Percentiles rank a stretch among this genome's conserved stretches.
These are phyloP conservation scores for Phytophthora brassicae DNA, from an alignment of 352 stramenopile genomes.

Conservation along the genomic window DNA sequence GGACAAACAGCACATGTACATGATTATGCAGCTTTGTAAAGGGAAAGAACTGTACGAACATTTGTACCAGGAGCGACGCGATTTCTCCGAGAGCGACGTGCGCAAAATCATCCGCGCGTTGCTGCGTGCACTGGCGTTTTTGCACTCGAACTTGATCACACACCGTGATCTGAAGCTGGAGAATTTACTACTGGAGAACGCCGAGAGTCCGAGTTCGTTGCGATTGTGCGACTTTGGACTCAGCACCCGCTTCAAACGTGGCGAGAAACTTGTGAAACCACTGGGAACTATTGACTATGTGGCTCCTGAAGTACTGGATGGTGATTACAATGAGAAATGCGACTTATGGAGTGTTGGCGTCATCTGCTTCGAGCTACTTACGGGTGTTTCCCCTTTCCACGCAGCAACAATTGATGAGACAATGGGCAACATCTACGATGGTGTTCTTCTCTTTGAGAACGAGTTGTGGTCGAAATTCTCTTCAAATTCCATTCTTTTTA, in stretches of 20 bases:
- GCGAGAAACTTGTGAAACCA: constrained; percentile 73
- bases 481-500: constrained; percentile 64
- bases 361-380: constrained; percentile 78
- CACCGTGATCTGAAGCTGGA: constrained; percentile 84
- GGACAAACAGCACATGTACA: constrained; percentile 82
- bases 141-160: constrained; percentile 83
- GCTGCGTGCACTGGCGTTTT: constrained; percentile 61
- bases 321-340: constrained; percentile 83
- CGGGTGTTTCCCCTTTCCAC: constrained; percentile 70
- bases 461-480: constrained; percentile 67
- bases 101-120: constrained; percentile 62
- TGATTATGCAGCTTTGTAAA: constrained; percentile 87
- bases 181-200: constrained; percentile 79
- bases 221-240: constrained; percentile 86
- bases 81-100: constrained; percentile 70
- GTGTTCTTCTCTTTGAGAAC: constrained; percentile 72
- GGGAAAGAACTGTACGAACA: constrained; percentile 81
- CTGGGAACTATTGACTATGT: constrained; percentile 86
- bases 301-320: constrained; percentile 78
- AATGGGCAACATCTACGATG: constrained; percentile 85
- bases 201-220: constrained; percentile 55
- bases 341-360: constrained; percentile 82
- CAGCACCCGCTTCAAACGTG: constrained; percentile 69
- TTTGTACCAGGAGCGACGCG: constrained; percentile 64
- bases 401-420: constrained; percentile 69